phyloP scores from a whole-genome alignment of 1,284 basidiomycete species.

The Irpex sp. region DNA sequence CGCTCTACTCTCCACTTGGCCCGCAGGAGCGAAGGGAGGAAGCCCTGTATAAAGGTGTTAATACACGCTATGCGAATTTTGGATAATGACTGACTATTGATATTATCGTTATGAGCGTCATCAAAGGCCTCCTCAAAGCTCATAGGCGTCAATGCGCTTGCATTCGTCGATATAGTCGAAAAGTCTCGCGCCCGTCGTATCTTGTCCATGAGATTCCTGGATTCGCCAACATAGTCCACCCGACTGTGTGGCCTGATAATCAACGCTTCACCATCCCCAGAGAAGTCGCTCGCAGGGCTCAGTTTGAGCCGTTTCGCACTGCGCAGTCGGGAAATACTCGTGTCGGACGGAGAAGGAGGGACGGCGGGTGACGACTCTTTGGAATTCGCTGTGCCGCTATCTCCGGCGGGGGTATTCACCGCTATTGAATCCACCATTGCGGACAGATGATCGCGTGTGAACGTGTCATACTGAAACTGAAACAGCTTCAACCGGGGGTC shows the following conservation, averaged over 20 bases:
- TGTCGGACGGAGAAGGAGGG: conserved; percentile 32
- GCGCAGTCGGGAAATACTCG: conserved; percentile 50
- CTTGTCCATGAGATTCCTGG: conserved; percentile 68
- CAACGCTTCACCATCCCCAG: conserved; percentile 39
- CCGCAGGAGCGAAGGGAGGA: no score
- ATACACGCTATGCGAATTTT: no score
- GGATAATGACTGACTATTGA: neutral
- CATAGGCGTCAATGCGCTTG: conserved; percentile 31
- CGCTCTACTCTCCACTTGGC: conserved; percentile 11
- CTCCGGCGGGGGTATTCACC: conserved; percentile 67
- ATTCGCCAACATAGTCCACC: conserved; percentile 70
- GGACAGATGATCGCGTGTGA: conserved; percentile 87
- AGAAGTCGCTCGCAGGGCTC: conserved; percentile 54
- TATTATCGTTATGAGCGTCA: neutral
- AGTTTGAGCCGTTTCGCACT: conserved; percentile 76
- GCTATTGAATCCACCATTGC: conserved; percentile 89
- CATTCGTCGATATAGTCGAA: conserved; percentile 64
- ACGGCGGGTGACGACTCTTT: conserved; percentile 23
- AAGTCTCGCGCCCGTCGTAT: conserved; percentile 72
- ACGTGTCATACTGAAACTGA: conserved; percentile 91
- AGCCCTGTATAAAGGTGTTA: no score
- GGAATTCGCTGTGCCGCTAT: conserved; percentile 33
- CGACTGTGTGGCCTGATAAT: conserved; percentile 45
- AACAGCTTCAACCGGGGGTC: conserved; percentile 83
- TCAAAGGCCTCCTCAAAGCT: neutral